These are phyloP conservation scores for Ophiocordyceps australis DNA, from an alignment of 2,329 filamentous ascomycete genomes.

Conservation along the genomic window DNA sequence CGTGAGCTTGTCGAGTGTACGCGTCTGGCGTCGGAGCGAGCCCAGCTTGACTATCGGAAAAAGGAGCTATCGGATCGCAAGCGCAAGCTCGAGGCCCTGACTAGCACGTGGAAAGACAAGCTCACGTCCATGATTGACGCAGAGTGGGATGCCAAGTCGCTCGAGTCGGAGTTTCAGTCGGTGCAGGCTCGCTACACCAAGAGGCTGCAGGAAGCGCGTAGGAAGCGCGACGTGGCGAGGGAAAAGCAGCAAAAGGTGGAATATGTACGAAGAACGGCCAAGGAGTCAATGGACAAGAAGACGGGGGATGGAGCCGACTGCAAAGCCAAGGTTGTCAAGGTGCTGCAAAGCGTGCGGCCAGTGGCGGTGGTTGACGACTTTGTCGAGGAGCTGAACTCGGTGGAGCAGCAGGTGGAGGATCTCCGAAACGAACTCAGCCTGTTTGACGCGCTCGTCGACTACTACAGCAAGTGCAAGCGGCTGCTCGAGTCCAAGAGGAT, in stretches of 20 bases:
- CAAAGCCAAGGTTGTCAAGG: slow-evolving; percentile 34
- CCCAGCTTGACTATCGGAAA: slow-evolving; percentile 66
- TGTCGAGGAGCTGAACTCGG: slow-evolving; percentile 26
- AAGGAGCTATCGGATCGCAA: slow-evolving; percentile 62
- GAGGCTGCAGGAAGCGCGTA: slow-evolving; percentile 44
- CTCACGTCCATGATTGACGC: slow-evolving; percentile 44
- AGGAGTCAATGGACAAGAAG: slow-evolving; percentile 46
- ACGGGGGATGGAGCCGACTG: slow-evolving; percentile 42
- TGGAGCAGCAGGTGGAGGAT: slow-evolving; percentile 38
- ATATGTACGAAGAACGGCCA: slow-evolving; percentile 48
- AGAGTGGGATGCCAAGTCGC: slow-evolving; percentile 48
- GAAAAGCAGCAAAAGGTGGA: slow-evolving; percentile 63
- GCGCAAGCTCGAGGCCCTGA: slow-evolving; percentile 60
- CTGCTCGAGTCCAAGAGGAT: slow-evolving; percentile 48
- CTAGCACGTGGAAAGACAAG: slow-evolving; percentile 53
- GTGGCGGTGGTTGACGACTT: slow-evolving; percentile 35
- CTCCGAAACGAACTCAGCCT: slow-evolving; percentile 50
- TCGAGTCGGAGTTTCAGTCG: slow-evolving; percentile 55
- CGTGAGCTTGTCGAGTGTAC: slow-evolving; percentile 74
- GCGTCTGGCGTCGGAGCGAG: slow-evolving; percentile 62
- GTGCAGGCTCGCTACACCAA: slow-evolving; percentile 38
- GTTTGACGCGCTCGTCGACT: slow-evolving; percentile 50
- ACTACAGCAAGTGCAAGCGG: slow-evolving; percentile 50
- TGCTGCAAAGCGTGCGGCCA: slow-evolving; percentile 24
- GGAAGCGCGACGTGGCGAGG: slow-evolving; percentile 49